Conservation (phyloP, 2,329 filamentous ascomycete species). For the Colletotrichum trifolii region DNA sequence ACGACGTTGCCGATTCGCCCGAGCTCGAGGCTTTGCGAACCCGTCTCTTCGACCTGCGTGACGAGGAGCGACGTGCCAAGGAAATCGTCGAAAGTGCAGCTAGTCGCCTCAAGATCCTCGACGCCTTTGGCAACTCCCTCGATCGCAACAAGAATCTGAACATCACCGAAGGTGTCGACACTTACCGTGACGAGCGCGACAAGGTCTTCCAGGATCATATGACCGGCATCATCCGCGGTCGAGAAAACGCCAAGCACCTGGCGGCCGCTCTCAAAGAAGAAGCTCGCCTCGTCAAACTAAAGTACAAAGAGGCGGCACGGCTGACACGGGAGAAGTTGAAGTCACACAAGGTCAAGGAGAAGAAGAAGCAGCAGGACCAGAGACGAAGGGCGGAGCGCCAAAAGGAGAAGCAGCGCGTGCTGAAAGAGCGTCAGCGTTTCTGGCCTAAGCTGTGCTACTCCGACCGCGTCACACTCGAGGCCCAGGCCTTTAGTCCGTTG, state of each 20-base stretch:
- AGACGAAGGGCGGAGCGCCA: slow-evolving; percentile 49
- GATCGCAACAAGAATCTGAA: slow-evolving; percentile 47
- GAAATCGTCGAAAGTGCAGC: slow-evolving; percentile 49
- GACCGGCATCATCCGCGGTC: slow-evolving; percentile 44
- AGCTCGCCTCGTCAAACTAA: slow-evolving; percentile 40
- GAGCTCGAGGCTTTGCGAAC: slow-evolving; percentile 44
- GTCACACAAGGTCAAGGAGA: slow-evolving; percentile 44
- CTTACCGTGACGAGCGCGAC: slow-evolving; percentile 56
- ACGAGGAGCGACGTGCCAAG: slow-evolving; percentile 43
- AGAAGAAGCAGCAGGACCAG: slow-evolving; percentile 46
- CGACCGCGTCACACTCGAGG: slow-evolving; percentile 63
- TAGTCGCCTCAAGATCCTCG: slow-evolving; percentile 54
- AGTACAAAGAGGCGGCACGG: not conserved
- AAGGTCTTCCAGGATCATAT: slow-evolving; percentile 55
- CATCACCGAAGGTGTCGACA: slow-evolving; percentile 51
- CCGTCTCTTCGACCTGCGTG: slow-evolving; percentile 45
- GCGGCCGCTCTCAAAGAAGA: slow-evolving; percentile 47
- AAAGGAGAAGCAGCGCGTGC: slow-evolving; percentile 58
- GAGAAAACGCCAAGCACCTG: slow-evolving; percentile 45
- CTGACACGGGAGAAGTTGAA: not conserved
- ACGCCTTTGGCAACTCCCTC: slow-evolving; percentile 51
- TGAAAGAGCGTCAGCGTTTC: slow-evolving; percentile 55
- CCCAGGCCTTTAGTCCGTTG: slow-evolving; percentile 51
- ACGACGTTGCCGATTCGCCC: slow-evolving; percentile 34
- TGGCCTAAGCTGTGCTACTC: slow-evolving; percentile 63